A percentile compares a stretch with the other conserved stretches of the same genome.
These are phyloP conservation scores for Crepidotus variabilis DNA, from an alignment of 768 basidiomycete species.

Conservation along the genomic window DNA sequence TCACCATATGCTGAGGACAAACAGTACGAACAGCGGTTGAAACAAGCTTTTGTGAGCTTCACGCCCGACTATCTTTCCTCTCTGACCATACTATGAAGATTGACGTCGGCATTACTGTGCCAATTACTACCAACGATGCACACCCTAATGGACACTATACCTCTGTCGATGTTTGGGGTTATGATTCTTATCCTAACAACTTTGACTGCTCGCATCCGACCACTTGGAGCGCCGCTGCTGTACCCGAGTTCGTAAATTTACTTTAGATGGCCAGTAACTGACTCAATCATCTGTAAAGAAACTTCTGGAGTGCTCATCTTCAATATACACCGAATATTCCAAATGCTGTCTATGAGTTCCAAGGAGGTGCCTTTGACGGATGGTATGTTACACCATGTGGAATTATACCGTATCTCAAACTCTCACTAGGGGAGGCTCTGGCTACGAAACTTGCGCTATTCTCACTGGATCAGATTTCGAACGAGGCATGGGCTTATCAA, in stretches of 20 bases:
- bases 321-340: slow-evolving; percentile 31
- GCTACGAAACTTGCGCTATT: slow-evolving; percentile 28
- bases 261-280: too few relatives aligned
- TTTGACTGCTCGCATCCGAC: slow-evolving; percentile 51
- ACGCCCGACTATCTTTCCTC: not conserved
- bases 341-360: slow-evolving; percentile 42
- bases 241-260: slow-evolving; percentile 29
- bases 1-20: slow-evolving; percentile 36
- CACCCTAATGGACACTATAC: slow-evolving; percentile 41
- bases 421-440: slow-evolving; percentile 34
- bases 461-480: slow-evolving; percentile 40
- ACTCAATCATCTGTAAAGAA: slow-evolving; percentile 16
- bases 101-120: slow-evolving; percentile 40
- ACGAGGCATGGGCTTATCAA: slow-evolving; percentile 32
- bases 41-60: slow-evolving; percentile 27
- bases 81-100: slow-evolving; percentile 22
- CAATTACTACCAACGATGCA: slow-evolving; percentile 45
- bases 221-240: slow-evolving; percentile 39
- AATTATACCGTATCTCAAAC: slow-evolving; percentile 14
- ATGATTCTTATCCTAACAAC: slow-evolving; percentile 48
- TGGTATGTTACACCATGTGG: slow-evolving; percentile 24
- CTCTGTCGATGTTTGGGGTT: slow-evolving; percentile 46
- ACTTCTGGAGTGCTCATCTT: slow-evolving; percentile 36
- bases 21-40: slow-evolving; percentile 31
- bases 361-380: slow-evolving; percentile 51